Evolutionary conservation across 371 early-diverging fungal species (phyloP).

Genomic region (Mortierella sp.): DNA sequence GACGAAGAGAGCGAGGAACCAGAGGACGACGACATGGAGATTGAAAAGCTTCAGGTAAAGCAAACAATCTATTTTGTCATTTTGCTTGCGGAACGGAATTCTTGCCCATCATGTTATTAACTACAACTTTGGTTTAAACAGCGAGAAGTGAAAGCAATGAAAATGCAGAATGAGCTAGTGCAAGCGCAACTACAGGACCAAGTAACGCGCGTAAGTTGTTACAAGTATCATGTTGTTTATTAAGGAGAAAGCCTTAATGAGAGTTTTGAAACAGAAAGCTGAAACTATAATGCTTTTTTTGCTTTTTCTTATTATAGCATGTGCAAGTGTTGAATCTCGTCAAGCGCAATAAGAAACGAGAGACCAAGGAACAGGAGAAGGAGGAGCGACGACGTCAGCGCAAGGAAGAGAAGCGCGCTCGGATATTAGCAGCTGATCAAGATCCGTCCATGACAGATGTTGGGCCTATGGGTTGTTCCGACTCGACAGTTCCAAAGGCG

Average conservation of each 20-base stretch:
- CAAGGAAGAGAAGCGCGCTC: constrained; percentile 34
- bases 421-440: constrained; percentile 14
- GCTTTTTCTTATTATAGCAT: constrained; percentile 29
- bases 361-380: constrained; percentile 34
- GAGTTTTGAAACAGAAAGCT: background rate
- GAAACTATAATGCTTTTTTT: background rate
- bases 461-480: constrained; percentile 27
- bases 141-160: constrained; percentile 42
- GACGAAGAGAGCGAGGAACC: constrained; percentile 57
- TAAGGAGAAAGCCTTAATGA: background rate
- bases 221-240: background rate
- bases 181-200: constrained; percentile 51
- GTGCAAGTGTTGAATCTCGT: constrained; percentile 55
- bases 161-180: constrained; percentile 27
- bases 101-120: background rate
- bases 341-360: constrained; percentile 51
- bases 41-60: constrained; percentile 56
- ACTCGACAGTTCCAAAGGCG: constrained; percentile 7
- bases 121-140: background rate
- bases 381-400: constrained; percentile 35
- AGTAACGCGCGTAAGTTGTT: constrained; percentile 33
- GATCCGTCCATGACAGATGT: constrained; percentile 44
- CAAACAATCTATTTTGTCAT: too few species aligned
- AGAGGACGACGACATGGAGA: constrained; percentile 58
- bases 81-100: background rate